phyloP scores from a whole-genome alignment of 2,329 filamentous ascomycete genomes.

The Paecilomyces variotii region DNA sequence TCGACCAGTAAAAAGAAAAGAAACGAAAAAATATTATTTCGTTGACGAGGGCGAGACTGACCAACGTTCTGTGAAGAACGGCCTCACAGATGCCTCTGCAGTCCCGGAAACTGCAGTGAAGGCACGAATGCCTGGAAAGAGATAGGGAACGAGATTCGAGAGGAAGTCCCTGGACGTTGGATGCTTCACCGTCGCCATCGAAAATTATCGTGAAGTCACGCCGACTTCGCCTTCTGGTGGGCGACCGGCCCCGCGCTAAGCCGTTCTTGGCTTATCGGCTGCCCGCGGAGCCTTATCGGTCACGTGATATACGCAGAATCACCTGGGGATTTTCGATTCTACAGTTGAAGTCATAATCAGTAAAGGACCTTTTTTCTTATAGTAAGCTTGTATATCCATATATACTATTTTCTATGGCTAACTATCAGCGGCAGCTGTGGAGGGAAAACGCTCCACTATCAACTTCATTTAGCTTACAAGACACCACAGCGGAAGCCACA shows the following conservation, averaged over 20 bases:
- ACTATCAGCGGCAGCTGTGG: too few relatives aligned
- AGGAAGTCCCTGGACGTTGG: background rate
- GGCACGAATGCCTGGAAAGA: background rate
- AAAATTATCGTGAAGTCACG: slow-evolving; percentile 1
- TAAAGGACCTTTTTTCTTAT: too few relatives aligned
- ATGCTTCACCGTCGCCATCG: background rate
- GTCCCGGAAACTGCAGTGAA: slow-evolving; percentile 5
- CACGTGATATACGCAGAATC: slow-evolving; percentile 8
- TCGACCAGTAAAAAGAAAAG: background rate
- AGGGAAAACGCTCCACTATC: too few relatives aligned
- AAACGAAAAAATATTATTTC: background rate
- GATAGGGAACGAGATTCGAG: background rate
- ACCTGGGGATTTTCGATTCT: background rate
- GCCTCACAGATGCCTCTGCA: slow-evolving; percentile 12
- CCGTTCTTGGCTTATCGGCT: slow-evolving; percentile 17
- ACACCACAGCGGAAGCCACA: too few relatives aligned
- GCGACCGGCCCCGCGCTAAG: slow-evolving; percentile 17
- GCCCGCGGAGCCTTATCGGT: slow-evolving; percentile 11
- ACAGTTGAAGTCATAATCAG: too few relatives aligned
- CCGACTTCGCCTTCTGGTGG: slow-evolving; percentile 6
- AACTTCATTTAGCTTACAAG: too few relatives aligned
- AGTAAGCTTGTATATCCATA: too few relatives aligned
- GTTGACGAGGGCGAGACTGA: background rate
- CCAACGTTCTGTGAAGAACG: slow-evolving; percentile 5
- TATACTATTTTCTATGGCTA: too few relatives aligned